Conservation (phyloP, 306 rosid species). For the Amphicarpaea edgeworthii region DNA sequence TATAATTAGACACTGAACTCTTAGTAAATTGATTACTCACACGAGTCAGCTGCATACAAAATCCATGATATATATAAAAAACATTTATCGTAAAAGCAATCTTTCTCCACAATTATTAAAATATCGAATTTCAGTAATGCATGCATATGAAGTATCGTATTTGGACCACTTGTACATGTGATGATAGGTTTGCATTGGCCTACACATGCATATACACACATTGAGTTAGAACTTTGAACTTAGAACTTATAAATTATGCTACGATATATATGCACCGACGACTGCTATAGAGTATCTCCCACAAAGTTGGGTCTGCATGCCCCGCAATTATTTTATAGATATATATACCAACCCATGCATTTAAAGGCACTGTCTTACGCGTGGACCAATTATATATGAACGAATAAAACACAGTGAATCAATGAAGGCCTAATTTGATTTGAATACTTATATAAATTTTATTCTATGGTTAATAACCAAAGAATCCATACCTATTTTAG, state of each 20-base stretch:
- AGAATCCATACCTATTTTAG: conserved; percentile 21
- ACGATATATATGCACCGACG: conserved; percentile 28
- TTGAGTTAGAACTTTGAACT: neutral
- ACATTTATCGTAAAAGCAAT: no score
- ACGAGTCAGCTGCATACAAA: neutral
- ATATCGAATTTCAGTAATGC: conserved; percentile 1
- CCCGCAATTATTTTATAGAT: conserved; percentile 35
- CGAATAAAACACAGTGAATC: neutral
- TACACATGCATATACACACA: conserved; percentile 16
- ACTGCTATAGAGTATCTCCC: conserved; percentile 24
- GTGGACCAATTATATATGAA: conserved; percentile 44
- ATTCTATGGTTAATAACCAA: conserved; percentile 2
- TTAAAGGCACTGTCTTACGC: conserved; percentile 36
- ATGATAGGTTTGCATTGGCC: conserved; percentile 35
- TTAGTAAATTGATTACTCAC: neutral
- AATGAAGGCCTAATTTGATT: conserved; percentile 3
- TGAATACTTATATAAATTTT: neutral
- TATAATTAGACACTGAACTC: no score
- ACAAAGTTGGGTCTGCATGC: conserved; percentile 21
- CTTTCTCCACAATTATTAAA: neutral
- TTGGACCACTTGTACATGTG: conserved; percentile 37
- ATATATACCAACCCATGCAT: conserved; percentile 30
- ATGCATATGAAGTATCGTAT: no score
- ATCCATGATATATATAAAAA: neutral
- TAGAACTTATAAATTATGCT: neutral